Conservation (phyloP, 1,284 basidiomycete genomes). For the Cutaneotrichosporon cutaneum region DNA sequence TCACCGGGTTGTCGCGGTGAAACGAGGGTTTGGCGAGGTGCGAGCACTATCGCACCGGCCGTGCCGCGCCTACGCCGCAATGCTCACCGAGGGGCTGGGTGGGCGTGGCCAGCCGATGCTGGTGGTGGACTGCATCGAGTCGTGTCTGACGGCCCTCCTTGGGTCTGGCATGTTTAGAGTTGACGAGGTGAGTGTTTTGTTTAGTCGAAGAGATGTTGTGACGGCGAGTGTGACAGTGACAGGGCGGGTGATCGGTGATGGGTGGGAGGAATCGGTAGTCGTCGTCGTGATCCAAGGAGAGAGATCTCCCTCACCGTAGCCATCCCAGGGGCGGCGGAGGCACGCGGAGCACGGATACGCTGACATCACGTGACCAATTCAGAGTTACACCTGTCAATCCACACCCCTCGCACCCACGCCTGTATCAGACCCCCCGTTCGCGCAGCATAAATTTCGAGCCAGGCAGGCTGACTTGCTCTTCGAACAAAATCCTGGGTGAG, state of each 20-base stretch:
- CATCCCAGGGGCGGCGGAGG: too few species aligned
- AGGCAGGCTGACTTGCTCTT: neutral
- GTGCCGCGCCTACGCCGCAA: neutral
- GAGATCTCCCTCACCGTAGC: too few species aligned
- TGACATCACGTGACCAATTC: neutral
- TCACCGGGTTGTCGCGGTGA: conserved; percentile 3
- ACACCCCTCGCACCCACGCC: neutral
- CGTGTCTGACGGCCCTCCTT: conserved; percentile 12
- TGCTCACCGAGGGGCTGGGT: conserved; percentile 24
- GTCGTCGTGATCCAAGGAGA: too few species aligned
- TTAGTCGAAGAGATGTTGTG: neutral
- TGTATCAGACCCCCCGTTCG: neutral
- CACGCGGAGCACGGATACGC: neutral
- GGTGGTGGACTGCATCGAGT: conserved; percentile 21
- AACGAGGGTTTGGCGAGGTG: neutral
- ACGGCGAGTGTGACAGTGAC: neutral
- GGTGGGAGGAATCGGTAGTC: too few species aligned
- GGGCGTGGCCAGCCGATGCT: conserved; percentile 21
- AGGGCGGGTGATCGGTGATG: neutral
- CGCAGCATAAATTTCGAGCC: neutral
- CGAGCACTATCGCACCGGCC: neutral
- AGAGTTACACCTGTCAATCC: neutral
- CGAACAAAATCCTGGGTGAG: neutral
- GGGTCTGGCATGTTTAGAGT: neutral
- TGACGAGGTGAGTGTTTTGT: neutral